Evolutionary conservation across 768 basidiomycete genomes (phyloP), one percentile per base, ranked within the genome.

Genomic region (Boletus tomentosulus): DNA sequence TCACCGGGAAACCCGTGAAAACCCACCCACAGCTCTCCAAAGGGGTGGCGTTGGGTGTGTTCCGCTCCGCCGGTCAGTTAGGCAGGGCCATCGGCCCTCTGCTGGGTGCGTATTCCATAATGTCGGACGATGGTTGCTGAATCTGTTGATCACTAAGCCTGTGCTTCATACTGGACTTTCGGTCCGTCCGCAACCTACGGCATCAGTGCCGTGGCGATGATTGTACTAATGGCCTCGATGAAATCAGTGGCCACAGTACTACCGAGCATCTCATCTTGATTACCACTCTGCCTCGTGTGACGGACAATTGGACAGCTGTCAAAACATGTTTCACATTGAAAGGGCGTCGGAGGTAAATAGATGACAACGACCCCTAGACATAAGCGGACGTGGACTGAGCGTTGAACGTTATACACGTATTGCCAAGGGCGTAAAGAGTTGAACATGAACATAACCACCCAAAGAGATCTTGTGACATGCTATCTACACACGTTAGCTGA

Each of bases 41-140:
- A 66, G 96, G 93, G 22, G 81, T 81, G 62, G 92, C 90, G 2
- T 71, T 96, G 37, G 94, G 95, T 31, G 64, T 79, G 54, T 97
- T 96, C 73, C 82, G 95, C 49, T 94, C 91, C 7, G 83, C 88
- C n/a, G 96, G 96, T 19, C 96, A 98, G 67, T 79, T 98, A 38
- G 96, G 96, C 4, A 82, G 96, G 53, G 95, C 96, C 4, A 75
- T 97, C 35, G 96, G 96, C 0, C 96, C 96, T 5, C 68, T 98
- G 5, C 74, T 95, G n/a, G 92, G 92, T 84, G 71, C 47, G 84
- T 63, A 34, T 45, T 63, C 31, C 34, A 22, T 54, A 31, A 56
- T 13, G 39, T 10, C 19, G 39, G 22, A 46, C 28, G 19, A 31
- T 1, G 31, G 13, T 39, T 45, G 53, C 54, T 66, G 48, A 64